phyloP scores from a whole-genome alignment of 2,329 filamentous ascomycete genomes.

The Ophiosphaerella herpotricha region DNA sequence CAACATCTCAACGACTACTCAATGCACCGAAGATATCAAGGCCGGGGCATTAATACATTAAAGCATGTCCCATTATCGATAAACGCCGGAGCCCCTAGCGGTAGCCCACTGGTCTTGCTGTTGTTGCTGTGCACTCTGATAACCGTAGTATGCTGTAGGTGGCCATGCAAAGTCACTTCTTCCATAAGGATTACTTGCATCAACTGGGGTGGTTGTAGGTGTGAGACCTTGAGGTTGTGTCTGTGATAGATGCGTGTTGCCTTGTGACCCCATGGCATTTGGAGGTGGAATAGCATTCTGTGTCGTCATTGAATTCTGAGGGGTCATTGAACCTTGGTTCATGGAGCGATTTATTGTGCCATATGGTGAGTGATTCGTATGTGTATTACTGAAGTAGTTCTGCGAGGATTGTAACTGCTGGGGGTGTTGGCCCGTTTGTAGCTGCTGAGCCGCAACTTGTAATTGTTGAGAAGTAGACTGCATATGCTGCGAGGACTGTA shows the following conservation, averaged over 20 bases:
- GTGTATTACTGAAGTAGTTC: conserved; percentile 25
- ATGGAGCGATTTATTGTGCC: conserved; percentile 28
- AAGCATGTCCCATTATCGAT: conserved; percentile 12
- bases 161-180: conserved; percentile 33
- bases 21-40: no score
- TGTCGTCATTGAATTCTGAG: conserved; percentile 15
- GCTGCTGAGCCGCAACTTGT: conserved; percentile 25
- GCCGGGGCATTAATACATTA: no score
- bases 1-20: no score
- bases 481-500: conserved; percentile 12
- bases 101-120: conserved; percentile 34
- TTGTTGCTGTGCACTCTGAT: conserved; percentile 23
- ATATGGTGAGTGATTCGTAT: conserved; percentile 28
- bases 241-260: conserved; percentile 13
- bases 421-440: conserved; percentile 14
- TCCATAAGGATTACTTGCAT: conserved; percentile 26
- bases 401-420: conserved; percentile 18
- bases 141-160: conserved; percentile 28
- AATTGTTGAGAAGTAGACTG: conserved; percentile 24
- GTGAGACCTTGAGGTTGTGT: conserved; percentile 21
- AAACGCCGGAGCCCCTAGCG: conserved; percentile 25
- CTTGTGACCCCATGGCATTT: conserved; percentile 4
- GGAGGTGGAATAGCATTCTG: conserved; percentile 11
- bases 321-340: conserved; percentile 18
- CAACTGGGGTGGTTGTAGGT: conserved; percentile 18